A percentile compares a stretch with the other conserved stretches of the same genome.
These are phyloP conservation scores for Radiomyces spectabilis DNA, from an alignment of 192 early-diverging fungal species.

Conservation along the genomic window DNA sequence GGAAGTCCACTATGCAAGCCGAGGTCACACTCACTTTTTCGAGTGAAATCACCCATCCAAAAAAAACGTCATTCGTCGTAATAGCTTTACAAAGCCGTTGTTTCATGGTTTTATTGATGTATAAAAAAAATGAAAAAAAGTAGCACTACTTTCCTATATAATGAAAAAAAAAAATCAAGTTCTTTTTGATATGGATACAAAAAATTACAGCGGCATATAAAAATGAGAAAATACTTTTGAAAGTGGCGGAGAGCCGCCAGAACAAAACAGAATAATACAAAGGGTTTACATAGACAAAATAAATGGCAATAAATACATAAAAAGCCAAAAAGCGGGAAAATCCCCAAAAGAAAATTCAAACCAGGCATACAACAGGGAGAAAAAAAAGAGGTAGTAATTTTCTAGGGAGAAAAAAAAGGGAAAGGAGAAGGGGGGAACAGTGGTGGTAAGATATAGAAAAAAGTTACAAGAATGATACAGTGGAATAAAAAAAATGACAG, in stretches of 20 bases:
- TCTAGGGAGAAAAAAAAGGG: neutral
- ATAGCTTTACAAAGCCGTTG: neutral
- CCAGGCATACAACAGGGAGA: neutral
- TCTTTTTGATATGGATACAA: neutral
- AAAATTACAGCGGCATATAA: too few relatives aligned
- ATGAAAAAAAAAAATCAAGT: neutral
- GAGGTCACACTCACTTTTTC: constrained; percentile 64
- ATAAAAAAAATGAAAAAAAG: too few relatives aligned
- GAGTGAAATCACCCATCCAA: constrained; percentile 18
- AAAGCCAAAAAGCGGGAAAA: neutral
- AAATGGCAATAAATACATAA: neutral
- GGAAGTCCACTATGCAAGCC: constrained; percentile 76
- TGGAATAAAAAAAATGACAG: neutral
- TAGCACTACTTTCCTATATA: neutral
- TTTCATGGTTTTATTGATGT: neutral
- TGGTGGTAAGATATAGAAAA: neutral
- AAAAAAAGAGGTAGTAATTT: neutral
- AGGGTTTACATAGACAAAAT: neutral
- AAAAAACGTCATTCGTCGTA: neutral
- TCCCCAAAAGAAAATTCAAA: neutral
- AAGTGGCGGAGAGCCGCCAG: too few relatives aligned
- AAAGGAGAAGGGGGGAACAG: neutral
- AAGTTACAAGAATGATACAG: neutral
- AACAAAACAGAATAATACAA: too few relatives aligned
- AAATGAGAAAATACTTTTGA: too few relatives aligned